Evolutionary conservation across 2,329 filamentous ascomycete genomes (phyloP), one percentile per base, ranked within the genome.

Genomic region (Pseudomassariella vexata): DNA sequence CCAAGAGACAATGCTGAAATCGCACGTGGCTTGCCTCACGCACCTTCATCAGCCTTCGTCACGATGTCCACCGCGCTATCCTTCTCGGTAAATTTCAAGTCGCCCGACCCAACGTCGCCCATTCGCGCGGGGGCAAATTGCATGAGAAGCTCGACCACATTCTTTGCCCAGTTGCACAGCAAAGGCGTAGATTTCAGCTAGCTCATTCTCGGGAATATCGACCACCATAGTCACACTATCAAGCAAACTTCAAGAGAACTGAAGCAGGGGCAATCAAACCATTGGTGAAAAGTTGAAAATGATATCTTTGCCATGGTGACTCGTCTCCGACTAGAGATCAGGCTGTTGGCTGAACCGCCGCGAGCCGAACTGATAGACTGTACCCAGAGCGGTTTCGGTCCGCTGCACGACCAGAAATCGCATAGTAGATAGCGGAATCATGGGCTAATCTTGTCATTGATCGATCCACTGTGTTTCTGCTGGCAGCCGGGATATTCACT

Each of bases 31-130:
- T n/a, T n/a, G n/a, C n/a, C n/a, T 8, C 19, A 36, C 57, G 42
- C 56, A 82, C 80, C 79, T 57, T 82, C 72, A 50, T 88, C 83
- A 1, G 80, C 83, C 58, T 86, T 75, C 8, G 82, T 88, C 14
- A 88, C 83, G 40, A 88, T 74, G 52, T 88, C 84, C 9, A 88
- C 83, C 1, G 82, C 71, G 50, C 75, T 86, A 43, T 84, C 78
- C 54, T 89, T 89, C 57, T 87, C 80, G 6, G 66, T 59, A 34
- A 71, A 66, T 2, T 47, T 46, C 38, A 67, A 56, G 25, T 50
- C 46, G 36, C 42, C 34, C 26, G 41, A 34, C 23, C 47, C 54
- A 11, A 49, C 47, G 22, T 58, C 62, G 8, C 57, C 60, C 45
- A 71, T 73, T 20, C 79, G 68, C 40, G 66, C 53, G 41, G 71